Conservation (phyloP, 768 basidiomycete genomes). For the Leccinum subgranulosum region DNA sequence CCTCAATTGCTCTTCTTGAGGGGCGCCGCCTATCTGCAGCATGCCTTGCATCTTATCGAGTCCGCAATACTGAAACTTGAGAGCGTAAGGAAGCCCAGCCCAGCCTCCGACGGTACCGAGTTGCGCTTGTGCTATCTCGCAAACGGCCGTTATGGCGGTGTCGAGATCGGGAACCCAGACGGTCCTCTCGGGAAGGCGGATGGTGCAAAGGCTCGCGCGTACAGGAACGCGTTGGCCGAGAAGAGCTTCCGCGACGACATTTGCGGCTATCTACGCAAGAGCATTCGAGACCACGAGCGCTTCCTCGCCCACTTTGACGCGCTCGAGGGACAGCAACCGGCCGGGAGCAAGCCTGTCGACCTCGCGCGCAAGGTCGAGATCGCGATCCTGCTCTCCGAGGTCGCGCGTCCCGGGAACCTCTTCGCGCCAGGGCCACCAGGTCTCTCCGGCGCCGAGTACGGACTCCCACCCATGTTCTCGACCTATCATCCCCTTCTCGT, state of each 20-base stretch:
- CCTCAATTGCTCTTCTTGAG: conserved; percentile 81
- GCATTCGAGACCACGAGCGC: conserved; percentile 79
- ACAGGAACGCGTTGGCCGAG: conserved; percentile 56
- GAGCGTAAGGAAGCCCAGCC: conserved; percentile 54
- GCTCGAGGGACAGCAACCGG: conserved; percentile 43
- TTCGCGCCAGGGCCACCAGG: conserved; percentile 27
- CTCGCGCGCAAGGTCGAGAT: conserved; percentile 57
- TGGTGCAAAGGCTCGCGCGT: conserved; percentile 61
- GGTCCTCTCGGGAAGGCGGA: conserved; percentile 65
- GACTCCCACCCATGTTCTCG: conserved; percentile 61
- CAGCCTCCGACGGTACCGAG: conserved; percentile 64
- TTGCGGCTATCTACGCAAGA: conserved; percentile 59
- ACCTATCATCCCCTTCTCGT: conserved; percentile 90
- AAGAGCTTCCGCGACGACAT: conserved; percentile 60
- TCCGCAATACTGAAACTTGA: conserved; percentile 68
- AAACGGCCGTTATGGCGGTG: conserved; percentile 76
- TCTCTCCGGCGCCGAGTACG: conserved; percentile 37
- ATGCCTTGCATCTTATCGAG: conserved; percentile 75
- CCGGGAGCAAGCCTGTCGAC: conserved; percentile 25
- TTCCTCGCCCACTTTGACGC: conserved; percentile 83
- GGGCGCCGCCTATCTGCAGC: conserved; percentile 79
- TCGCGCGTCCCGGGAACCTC: conserved; percentile 60
- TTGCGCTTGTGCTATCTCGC: conserved; percentile 73
- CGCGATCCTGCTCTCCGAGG: conserved; percentile 68
- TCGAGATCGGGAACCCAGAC: conserved; percentile 78